Percentiles rank a stretch among this genome's conserved stretches.
phyloP scores from a whole-genome alignment of 2,329 filamentous ascomycete genomes.

The Fusarium torulosum region DNA sequence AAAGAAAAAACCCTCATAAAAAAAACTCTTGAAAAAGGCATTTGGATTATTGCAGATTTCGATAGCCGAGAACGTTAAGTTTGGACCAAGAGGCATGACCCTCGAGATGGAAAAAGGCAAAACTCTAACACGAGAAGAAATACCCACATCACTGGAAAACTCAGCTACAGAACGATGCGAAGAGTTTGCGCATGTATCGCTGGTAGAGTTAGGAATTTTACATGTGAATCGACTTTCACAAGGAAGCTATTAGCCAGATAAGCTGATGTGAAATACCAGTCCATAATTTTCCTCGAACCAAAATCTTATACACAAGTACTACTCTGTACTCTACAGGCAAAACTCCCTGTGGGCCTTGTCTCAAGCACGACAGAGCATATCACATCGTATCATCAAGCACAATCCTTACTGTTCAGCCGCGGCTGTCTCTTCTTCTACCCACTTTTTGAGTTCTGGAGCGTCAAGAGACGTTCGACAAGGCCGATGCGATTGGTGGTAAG shows the following conservation, averaged over 20 bases:
- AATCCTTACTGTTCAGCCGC: constrained; percentile 43
- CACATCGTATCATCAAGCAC: constrained; percentile 48
- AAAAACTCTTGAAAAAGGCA: background rate
- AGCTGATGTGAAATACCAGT: constrained; percentile 58
- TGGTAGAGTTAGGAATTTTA: no score
- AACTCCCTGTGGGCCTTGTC: constrained; percentile 53
- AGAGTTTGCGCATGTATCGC: no score
- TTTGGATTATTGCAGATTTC: background rate
- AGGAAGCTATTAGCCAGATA: constrained; percentile 38
- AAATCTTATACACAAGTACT: constrained; percentile 49
- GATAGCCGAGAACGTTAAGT: constrained; percentile 7
- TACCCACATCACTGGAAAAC: no score
- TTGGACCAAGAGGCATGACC: constrained; percentile 32
- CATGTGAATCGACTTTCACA: no score
- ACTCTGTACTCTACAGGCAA: constrained; percentile 36
- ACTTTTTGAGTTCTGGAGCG: constrained; percentile 53
- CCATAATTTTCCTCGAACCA: constrained; percentile 51
- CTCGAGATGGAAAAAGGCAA: background rate
- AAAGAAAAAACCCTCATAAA: background rate
- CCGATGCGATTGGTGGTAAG: constrained; percentile 50
- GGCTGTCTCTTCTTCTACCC: constrained; percentile 48
- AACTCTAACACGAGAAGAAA: no score
- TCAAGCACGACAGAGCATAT: constrained; percentile 50
- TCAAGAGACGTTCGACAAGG: constrained; percentile 49
- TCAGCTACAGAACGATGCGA: no score